phyloP scores from a whole-genome alignment of 768 basidiomycete genomes.

The Pholiota conissans region DNA sequence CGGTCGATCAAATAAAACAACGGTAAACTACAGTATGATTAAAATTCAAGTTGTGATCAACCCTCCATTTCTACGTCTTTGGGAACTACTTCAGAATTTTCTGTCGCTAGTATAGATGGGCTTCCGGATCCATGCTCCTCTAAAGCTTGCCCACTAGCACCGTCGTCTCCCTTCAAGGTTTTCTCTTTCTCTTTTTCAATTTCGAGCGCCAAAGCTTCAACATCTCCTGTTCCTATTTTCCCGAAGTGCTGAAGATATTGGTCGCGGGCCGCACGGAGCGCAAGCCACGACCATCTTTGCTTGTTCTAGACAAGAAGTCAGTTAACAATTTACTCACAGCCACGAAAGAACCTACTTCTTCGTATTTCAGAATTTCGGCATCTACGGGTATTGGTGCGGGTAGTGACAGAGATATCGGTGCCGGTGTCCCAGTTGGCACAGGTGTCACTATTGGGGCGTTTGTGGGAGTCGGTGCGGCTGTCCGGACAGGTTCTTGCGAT shows the following conservation, averaged over 20 bases:
- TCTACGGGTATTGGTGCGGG: conserved; percentile 25
- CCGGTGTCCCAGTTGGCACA: conserved; percentile 11
- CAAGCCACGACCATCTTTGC: conserved; percentile 78
- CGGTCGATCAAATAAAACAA: conserved; percentile 20
- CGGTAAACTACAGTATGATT: neutral
- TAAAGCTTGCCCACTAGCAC: conserved; percentile 22
- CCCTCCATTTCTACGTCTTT: conserved; percentile 55
- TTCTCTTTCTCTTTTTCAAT: conserved; percentile 50
- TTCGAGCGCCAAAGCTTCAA: conserved; percentile 51
- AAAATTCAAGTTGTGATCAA: conserved; percentile 12
- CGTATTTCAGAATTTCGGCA: conserved; percentile 50
- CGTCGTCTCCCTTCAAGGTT: conserved; percentile 38
- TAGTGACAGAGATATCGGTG: conserved; percentile 28
- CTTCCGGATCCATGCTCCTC: conserved; percentile 36
- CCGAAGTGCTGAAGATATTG: conserved; percentile 74
- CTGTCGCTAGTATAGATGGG: conserved; percentile 24
- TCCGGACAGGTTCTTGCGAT: conserved; percentile 21
- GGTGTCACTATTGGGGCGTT: conserved; percentile 28
- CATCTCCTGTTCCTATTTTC: conserved; percentile 80
- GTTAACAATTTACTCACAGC: neutral
- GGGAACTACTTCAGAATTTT: conserved; percentile 13
- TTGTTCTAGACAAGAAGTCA: conserved; percentile 54
- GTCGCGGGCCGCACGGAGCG: conserved; percentile 74
- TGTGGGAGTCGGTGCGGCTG: conserved; percentile 21
- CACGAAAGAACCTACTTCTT: conserved; percentile 51